phyloP scores from a whole-genome alignment of 345 rosid genomes.

The Populus davidiana region DNA sequence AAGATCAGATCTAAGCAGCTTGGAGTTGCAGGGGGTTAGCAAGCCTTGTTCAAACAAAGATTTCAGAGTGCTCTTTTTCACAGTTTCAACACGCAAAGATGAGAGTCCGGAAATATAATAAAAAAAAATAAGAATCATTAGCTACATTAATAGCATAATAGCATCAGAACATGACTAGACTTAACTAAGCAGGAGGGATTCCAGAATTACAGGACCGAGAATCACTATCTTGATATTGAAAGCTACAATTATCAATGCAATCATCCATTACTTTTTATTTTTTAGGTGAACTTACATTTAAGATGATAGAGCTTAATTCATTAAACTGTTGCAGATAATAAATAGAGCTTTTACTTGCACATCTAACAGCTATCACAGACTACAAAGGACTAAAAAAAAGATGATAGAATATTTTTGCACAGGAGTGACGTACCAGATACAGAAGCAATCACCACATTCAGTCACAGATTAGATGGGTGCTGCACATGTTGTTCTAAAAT shows the following conservation, averaged over 20 bases:
- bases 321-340: background rate
- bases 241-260: background rate
- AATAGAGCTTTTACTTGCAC: slow-evolving; percentile 20
- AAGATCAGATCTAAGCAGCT: background rate
- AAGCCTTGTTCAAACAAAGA: too few relatives aligned
- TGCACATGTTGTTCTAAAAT: slow-evolving; percentile 97
- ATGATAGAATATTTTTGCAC: slow-evolving; percentile 23
- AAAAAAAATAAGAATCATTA: background rate
- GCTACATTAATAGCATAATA: background rate
- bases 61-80: background rate
- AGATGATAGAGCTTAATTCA: slow-evolving; percentile 3
- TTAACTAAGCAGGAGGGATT: background rate
- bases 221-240: background rate
- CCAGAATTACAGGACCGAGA: background rate
- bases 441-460: background rate
- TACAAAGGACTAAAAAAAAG: slow-evolving; percentile 6
- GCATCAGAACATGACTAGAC: background rate
- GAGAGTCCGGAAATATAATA: background rate
- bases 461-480: slow-evolving; percentile 62
- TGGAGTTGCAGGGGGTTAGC: too few relatives aligned
- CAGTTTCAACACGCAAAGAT: background rate
- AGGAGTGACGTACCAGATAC: slow-evolving; percentile 16
- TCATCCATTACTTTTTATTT: slow-evolving; percentile 8
- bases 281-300: slow-evolving; percentile 4
- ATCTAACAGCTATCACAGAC: slow-evolving; percentile 22